Evolutionary conservation across 2,329 filamentous ascomycete genomes (phyloP), one percentile per base, ranked within the genome.

Genomic region (Talaromyces sp.): DNA sequence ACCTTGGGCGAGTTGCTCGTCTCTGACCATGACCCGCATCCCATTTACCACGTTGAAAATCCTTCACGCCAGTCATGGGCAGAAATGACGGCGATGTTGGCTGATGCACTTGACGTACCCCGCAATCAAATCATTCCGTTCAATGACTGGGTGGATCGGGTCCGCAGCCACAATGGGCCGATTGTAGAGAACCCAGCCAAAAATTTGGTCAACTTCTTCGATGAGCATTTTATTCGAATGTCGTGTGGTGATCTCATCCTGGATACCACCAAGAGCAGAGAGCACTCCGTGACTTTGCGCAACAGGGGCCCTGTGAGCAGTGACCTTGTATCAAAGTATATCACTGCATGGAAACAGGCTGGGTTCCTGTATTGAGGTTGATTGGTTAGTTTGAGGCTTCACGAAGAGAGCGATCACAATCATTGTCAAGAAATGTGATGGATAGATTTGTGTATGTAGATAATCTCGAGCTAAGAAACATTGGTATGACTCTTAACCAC

Each of bases 31-130:
- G 62, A 70, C 1, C 64, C 57, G 0, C 70, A 76, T 50, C 68
- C 72, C 1, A 67, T 81, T 28, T 81, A 81, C 63, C 79, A 81
- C 65, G 73, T 82, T 52, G 79, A 81, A 5, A 80, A 81, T 62
- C 78, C 79, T 0, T 68, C 75, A 2, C 60, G 78, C 1, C 79
- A 81, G 64, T 63, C 71, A 0, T 81, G 79, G 79, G 59, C 58
- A 3, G 67, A 74, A 0, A 76, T 79, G 69, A 68, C 71, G 4
- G 23, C 54, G 1, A 25, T 78, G 1, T 62, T 80, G 11, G 73
- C 75, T 0, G 66, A 69, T 2, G 71, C 67, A 1, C 68, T 81
- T 0, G 65, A 65, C 2, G 74, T 78, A n/a, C 18, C 68, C 69
- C 5, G 23, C 25, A 33, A 52, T 25, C 48, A 35, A 69, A 63